These are phyloP conservation scores for Melaleuca alternifolia DNA, from an alignment of 345 rosid species.

Conservation along the genomic window DNA sequence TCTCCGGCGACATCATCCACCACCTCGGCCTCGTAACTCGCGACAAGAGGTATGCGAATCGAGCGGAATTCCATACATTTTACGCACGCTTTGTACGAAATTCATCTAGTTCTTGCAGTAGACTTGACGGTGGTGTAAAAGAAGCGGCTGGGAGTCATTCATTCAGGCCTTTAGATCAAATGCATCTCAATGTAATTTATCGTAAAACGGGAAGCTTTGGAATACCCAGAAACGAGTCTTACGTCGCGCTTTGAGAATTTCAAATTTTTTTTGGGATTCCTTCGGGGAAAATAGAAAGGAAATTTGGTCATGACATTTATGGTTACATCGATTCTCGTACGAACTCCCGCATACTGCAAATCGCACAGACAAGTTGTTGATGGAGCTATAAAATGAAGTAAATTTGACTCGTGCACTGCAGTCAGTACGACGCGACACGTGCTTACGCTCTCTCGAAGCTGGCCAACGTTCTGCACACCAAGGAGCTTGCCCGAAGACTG, in stretches of 20 bases:
- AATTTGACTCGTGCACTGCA: conserved; percentile 1
- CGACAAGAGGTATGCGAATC: conserved; percentile 36
- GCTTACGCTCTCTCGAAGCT: conserved; percentile 99
- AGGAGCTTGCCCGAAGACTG: conserved; percentile 74
- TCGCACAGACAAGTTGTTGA: not conserved
- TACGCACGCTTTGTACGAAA: not conserved
- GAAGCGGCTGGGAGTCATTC: too few relatives aligned
- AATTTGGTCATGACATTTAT: not conserved
- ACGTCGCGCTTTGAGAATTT: not conserved
- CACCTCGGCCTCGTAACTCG: conserved; percentile 61
- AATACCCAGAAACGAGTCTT: not conserved
- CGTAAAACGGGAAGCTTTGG: not conserved
- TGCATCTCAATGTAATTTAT: not conserved
- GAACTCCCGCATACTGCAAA: not conserved
- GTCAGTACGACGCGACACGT: conserved; percentile 88
- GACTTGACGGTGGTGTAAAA: too few relatives aligned
- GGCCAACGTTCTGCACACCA: conserved; percentile 91
- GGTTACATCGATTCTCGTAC: not conserved
- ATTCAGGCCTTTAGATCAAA: not conserved
- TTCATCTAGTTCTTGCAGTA: not conserved
- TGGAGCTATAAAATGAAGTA: not conserved
- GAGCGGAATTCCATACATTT: not conserved
- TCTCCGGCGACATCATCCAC: conserved; percentile 68
- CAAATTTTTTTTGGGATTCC: not conserved
- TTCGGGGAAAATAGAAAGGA: not conserved